Percentiles rank a stretch among this genome's conserved stretches.
These are phyloP conservation scores for Gracilaria gracilis DNA, from an alignment of 23 red algal genomes.

Conservation along the genomic window DNA sequence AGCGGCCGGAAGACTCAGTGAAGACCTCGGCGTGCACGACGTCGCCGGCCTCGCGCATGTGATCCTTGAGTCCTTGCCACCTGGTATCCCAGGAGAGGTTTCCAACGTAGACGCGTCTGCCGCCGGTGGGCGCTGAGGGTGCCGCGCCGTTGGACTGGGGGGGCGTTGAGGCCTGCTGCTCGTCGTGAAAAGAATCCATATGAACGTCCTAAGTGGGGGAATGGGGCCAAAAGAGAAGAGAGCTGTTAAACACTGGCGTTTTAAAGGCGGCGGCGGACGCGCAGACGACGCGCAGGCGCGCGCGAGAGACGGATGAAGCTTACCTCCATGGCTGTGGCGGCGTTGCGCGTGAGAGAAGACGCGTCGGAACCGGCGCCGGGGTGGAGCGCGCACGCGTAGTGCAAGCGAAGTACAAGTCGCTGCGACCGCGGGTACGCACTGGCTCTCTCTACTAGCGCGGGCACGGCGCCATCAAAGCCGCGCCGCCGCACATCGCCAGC, in stretches of 20 bases:
- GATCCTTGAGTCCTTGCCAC: constrained; percentile 97
- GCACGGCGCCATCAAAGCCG: background rate
- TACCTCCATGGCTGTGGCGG: constrained; percentile 15
- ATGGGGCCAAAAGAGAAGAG: background rate
- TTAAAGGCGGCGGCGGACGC: background rate
- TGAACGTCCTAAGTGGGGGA: constrained; percentile 13
- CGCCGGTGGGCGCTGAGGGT: constrained; percentile 46
- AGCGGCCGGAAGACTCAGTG: constrained; percentile 91
- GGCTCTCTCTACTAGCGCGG: too few species aligned
- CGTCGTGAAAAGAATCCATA: constrained; percentile 31
- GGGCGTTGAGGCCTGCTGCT: constrained; percentile 17
- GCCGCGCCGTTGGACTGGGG: constrained; percentile 57
- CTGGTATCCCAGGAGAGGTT: constrained; percentile 92
- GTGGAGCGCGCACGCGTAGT: background rate
- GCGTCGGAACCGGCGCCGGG: background rate
- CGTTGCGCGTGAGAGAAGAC: background rate
- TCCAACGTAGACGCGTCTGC: constrained; percentile 93
- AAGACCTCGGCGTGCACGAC: constrained; percentile 98
- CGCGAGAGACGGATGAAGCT: background rate
- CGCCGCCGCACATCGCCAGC: background rate
- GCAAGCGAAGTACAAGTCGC: background rate
- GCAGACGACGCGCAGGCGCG: background rate
- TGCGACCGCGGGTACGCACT: too few species aligned
- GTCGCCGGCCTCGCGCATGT: constrained; percentile 96
- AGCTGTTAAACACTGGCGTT: constrained; percentile 6